phyloP scores from a whole-genome alignment of 2,329 filamentous ascomycete genomes.

The Fusarium mexicanum region DNA sequence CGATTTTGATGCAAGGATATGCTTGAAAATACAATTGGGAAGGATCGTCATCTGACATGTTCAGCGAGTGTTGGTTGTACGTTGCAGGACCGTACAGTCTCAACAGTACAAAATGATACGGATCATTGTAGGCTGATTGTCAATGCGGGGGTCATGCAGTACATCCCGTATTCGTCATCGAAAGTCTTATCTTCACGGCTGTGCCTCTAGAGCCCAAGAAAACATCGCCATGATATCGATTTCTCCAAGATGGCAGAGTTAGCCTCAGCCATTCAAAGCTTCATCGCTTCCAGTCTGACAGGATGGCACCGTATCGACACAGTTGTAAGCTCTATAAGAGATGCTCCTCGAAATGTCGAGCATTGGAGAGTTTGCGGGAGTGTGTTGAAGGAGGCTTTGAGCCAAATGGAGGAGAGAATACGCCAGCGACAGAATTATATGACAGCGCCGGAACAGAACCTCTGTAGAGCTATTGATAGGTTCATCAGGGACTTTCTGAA shows the following conservation, averaged over 20 bases:
- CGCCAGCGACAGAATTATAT: neutral
- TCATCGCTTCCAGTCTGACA: neutral
- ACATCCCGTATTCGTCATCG: neutral
- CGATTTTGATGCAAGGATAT: neutral
- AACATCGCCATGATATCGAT: conserved; percentile 2
- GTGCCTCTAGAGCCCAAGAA: neutral
- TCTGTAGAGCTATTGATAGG: neutral
- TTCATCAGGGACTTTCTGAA: neutral
- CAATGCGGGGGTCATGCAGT: neutral
- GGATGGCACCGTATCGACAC: conserved; percentile 5
- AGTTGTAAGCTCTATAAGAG: neutral
- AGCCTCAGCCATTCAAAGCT: conserved; percentile 11
- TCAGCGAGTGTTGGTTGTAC: neutral
- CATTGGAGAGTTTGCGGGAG: conserved; percentile 4
- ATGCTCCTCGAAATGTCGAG: neutral
- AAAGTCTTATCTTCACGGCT: neutral
- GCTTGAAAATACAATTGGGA: neutral
- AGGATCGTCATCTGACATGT: neutral
- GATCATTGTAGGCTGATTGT: conserved; percentile 4
- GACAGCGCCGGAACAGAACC: conserved; percentile 4
- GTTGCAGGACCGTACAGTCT: neutral
- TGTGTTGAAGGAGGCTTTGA: neutral
- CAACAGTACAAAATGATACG: neutral
- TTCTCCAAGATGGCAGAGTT: conserved; percentile 21
- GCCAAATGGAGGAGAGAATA: conserved; percentile 6